Evolutionary conservation across 371 early-diverging fungal genomes (phyloP), one percentile per base, ranked within the genome.

Genomic region (Mortierella sp.): DNA sequence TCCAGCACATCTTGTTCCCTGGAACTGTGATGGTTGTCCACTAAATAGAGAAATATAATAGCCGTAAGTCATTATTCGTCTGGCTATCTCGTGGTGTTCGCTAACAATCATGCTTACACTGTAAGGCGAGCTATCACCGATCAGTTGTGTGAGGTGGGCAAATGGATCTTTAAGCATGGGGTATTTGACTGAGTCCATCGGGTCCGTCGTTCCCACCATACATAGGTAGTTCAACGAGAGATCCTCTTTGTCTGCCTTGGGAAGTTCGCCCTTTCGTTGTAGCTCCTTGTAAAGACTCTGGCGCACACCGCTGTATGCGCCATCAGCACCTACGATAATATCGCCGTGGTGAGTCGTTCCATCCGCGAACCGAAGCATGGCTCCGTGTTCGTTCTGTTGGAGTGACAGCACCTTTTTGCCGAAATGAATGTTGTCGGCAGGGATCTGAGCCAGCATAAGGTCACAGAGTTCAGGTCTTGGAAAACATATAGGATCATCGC

Each of bases 261-360:
- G 59, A 2, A 67, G 44, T 1, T 23, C 14, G 3, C 30, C 41
- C 24, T 27, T 21, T 2, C 24, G 15, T 1, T 30, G 8, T 2
- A 70, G 15, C 34, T 54, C 49, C 14, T 60, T 48, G 32, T 50
- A 71, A 2, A 71, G 21, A 3, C 24, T 21, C 19, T 71, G 55
- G 11, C 71, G 64, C 2, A 71, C 60, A 1, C 46, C 41, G 24
- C 58, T 56, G 30, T 63, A 55, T 2, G 64, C 55, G 6, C 71
- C 71, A 15, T 71, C 71, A 0, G 71, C 64, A 4, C 60, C 64
- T 14, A 71, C 51, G 0, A 64, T 14, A 11, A 71, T 49, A 50
- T 50, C 23, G 11, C 60, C 64, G 0, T 47, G 26, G 28, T 53
- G 27, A 0, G 34, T 17, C 1, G 56, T 28, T 1, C 48, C 28